phyloP scores from a whole-genome alignment of 108 stramenopile species.

The Fragilaria radians region DNA sequence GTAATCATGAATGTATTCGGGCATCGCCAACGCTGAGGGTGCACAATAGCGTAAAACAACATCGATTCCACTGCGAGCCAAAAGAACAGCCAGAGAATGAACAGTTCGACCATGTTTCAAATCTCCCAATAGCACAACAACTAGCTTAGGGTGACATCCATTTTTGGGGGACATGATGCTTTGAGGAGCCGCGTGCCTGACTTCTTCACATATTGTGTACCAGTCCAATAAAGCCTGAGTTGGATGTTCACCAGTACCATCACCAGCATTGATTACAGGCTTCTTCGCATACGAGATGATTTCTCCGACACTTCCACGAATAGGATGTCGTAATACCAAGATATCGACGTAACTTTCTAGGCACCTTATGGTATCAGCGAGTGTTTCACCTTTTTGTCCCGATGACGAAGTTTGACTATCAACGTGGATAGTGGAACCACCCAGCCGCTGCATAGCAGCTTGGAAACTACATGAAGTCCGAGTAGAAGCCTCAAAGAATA shows the following conservation, averaged over 20 bases:
- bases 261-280: conserved; percentile 96
- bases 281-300: conserved; percentile 13
- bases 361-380: conserved; percentile 88
- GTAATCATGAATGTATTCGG: conserved; percentile 67
- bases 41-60: conserved; percentile 81
- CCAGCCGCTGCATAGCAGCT: conserved; percentile 90
- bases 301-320: conserved; percentile 54
- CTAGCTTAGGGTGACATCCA: conserved; percentile 13
- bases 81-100: conserved; percentile 87
- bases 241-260: conserved; percentile 96
- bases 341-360: conserved; percentile 89
- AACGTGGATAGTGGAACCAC: conserved; percentile 81
- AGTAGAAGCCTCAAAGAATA: conserved; percentile 96
- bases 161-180: conserved; percentile 22
- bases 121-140: conserved; percentile 86
- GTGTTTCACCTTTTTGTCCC: conserved; percentile 91
- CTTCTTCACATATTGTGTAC: conserved; percentile 87
- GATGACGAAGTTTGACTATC: conserved; percentile 59
- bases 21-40: conserved; percentile 81
- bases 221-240: conserved; percentile 97
- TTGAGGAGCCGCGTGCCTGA: conserved; percentile 16
- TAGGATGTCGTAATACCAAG: conserved; percentile 87
- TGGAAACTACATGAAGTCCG: conserved; percentile 94
- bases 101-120: conserved; percentile 97
- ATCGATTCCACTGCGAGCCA: conserved; percentile 49